These are phyloP conservation scores for Citrus glauca DNA, from an alignment of 345 rosid genomes.

Conservation along the genomic window DNA sequence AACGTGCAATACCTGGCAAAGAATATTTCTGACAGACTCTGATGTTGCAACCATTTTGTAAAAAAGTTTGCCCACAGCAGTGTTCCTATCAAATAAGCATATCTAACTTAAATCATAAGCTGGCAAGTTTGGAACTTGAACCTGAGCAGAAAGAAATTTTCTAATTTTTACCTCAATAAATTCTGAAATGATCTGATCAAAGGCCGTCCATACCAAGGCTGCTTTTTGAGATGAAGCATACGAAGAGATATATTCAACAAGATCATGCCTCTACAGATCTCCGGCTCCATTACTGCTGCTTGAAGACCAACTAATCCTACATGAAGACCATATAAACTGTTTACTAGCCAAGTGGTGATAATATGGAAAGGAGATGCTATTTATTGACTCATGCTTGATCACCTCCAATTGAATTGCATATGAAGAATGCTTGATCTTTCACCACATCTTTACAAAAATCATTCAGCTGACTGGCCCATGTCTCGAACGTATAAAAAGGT, in stretches of 20 bases:
- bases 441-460: constrained; percentile 67
- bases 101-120: neutral
- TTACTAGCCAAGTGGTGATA: too few species aligned
- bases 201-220: constrained; percentile 75
- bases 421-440: constrained; percentile 76
- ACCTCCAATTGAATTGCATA: constrained; percentile 97
- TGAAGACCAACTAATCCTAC: constrained; percentile 89
- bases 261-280: constrained; percentile 62
- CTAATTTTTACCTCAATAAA: constrained; percentile 55
- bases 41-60: constrained; percentile 67
- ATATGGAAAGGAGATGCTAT: neutral
- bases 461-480: constrained; percentile 80
- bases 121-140: neutral
- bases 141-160: neutral
- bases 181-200: constrained; percentile 75
- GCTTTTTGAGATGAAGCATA: constrained; percentile 83
- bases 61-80: constrained; percentile 61
- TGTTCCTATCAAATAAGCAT: constrained; percentile 48
- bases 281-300: constrained; percentile 71
- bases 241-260: constrained; percentile 77
- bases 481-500: constrained; percentile 79
- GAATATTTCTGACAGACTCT: constrained; percentile 64
- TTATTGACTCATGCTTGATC: neutral
- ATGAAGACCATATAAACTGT: constrained; percentile 11
- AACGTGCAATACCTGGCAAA: constrained; percentile 53